Evolutionary conservation across 164 flowering plant genomes (phyloP).

Genomic region (Dillenia turbinata): DNA sequence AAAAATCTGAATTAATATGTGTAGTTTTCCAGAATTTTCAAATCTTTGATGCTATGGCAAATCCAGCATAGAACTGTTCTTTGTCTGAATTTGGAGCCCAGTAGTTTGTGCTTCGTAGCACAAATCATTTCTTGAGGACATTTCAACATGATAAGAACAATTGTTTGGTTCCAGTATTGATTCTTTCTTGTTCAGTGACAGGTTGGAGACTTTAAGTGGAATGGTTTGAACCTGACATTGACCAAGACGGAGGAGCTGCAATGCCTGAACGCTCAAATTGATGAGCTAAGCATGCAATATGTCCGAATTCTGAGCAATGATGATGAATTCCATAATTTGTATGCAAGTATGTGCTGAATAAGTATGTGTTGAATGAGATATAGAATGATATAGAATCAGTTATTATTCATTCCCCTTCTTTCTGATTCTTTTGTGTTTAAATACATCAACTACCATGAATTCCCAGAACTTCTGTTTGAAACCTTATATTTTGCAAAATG

Average conservation of each 20-base stretch:
- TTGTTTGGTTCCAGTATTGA: slow-evolving; percentile 23
- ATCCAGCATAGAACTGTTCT: not conserved
- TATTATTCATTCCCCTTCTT: too few relatives aligned
- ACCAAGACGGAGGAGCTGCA: slow-evolving; percentile 79
- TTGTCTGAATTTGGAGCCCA: not conserved
- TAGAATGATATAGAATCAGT: too few relatives aligned
- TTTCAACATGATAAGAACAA: not conserved
- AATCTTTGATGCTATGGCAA: not conserved
- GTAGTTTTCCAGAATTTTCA: not conserved
- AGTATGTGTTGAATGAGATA: too few relatives aligned
- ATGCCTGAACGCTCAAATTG: slow-evolving; percentile 60
- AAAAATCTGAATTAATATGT: not conserved
- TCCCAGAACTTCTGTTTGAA: too few relatives aligned
- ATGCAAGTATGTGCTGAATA: too few relatives aligned
- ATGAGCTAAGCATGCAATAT: slow-evolving; percentile 68
- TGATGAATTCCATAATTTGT: too few relatives aligned
- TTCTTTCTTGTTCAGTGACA: slow-evolving; percentile 56
- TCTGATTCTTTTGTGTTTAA: too few relatives aligned
- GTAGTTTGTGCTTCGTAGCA: not conserved
- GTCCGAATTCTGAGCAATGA: slow-evolving; percentile 59
- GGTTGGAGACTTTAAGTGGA: slow-evolving; percentile 87
- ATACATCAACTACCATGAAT: too few relatives aligned
- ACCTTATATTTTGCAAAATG: too few relatives aligned
- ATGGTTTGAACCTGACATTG: slow-evolving; percentile 80
- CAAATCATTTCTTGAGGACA: not conserved